Percentiles rank a stretch among this genome's conserved stretches.
Conservation (phyloP, 345 rosid species). For the Jatropha curcas region DNA sequence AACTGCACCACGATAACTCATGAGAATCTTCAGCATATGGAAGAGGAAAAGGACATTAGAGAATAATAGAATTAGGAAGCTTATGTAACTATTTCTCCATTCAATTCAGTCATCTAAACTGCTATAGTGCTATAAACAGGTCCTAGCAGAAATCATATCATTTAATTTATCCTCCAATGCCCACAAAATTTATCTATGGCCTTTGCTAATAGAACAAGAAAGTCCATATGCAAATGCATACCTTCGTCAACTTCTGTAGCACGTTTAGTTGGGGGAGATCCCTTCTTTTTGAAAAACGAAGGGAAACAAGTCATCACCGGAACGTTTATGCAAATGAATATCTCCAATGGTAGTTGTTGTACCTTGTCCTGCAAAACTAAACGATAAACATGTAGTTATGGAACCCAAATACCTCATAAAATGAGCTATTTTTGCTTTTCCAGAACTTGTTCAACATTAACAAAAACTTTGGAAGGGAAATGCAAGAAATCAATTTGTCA, state of each 20-base stretch:
- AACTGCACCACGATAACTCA: conserved; percentile 35
- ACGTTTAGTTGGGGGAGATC: conserved; percentile 17
- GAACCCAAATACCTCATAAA: neutral
- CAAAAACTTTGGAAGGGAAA: neutral
- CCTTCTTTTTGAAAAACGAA: conserved; percentile 33
- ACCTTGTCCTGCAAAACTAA: conserved; percentile 18
- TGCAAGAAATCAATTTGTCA: neutral
- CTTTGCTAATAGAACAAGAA: neutral
- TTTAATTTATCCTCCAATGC: neutral
- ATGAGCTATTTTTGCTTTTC: neutral
- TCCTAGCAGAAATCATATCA: neutral
- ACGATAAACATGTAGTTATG: neutral
- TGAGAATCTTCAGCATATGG: conserved; percentile 9
- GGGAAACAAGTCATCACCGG: conserved; percentile 45
- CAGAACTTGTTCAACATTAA: neutral
- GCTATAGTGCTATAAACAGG: neutral
- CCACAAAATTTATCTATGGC: conserved; percentile 1
- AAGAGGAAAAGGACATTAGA: neutral
- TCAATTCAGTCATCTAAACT: neutral
- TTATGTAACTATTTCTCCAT: conserved; percentile 5
- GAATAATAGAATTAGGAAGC: neutral
- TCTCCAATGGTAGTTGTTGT: conserved; percentile 14
- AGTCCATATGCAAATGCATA: conserved; percentile 16
- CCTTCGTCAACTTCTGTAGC: conserved; percentile 48
- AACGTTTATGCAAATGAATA: conserved; percentile 2